These are phyloP conservation scores for Crithidia fasciculata DNA, from an alignment of 208 protist species.

Conservation along the genomic window DNA sequence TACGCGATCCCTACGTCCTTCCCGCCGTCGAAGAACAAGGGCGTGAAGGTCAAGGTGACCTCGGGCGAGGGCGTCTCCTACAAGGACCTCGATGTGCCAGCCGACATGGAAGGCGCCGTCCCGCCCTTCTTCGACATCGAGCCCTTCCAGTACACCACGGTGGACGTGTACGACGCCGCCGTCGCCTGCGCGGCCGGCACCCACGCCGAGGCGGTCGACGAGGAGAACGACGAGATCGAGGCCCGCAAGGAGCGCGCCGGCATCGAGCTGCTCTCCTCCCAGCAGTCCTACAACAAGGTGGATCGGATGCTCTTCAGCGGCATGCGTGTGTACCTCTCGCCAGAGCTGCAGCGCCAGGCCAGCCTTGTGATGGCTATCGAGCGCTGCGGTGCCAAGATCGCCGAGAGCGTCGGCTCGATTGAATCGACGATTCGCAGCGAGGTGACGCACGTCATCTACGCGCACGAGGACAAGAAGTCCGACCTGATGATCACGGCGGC, in stretches of 20 bases:
- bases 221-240: conserved; percentile 63
- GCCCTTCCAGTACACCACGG: conserved; percentile 60
- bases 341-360: conserved; percentile 47
- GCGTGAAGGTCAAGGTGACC: conserved; percentile 15
- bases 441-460: conserved; percentile 85
- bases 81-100: conserved; percentile 28
- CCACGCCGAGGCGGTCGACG: conserved; percentile 35
- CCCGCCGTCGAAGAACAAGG: conserved; percentile 30
- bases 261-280: conserved; percentile 67
- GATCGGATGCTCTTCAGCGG: conserved; percentile 83
- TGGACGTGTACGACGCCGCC: conserved; percentile 71
- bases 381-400: conserved; percentile 68
- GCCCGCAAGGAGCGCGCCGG: conserved; percentile 36
- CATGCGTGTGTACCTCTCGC: conserved; percentile 63
- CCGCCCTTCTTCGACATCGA: conserved; percentile 76
- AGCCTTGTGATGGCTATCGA: conserved; percentile 46
- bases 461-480: conserved; percentile 79
- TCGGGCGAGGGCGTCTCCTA: conserved; percentile 27
- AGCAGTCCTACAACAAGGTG: conserved; percentile 68
- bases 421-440: conserved; percentile 45
- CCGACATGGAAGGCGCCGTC: conserved; percentile 33
- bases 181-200: conserved; percentile 37
- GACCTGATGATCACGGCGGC: conserved; percentile 74
- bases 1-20: conserved; percentile 82
- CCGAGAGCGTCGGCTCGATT: conserved; percentile 37